Base-by-base conservation (phyloP, 164 flowering plant species). In the Cinnamomum chago region DNA sequence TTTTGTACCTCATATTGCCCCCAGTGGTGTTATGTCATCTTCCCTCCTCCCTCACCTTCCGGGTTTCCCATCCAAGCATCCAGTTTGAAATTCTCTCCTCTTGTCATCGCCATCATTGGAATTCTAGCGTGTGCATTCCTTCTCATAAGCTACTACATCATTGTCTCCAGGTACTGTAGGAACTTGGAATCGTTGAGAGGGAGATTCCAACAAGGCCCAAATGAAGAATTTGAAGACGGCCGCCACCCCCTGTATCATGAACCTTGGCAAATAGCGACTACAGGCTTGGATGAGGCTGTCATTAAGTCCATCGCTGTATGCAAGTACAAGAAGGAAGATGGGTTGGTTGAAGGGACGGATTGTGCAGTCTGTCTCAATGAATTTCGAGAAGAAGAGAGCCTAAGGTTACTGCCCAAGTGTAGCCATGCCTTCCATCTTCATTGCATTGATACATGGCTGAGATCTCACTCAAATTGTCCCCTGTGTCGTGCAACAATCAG, bases 391-490 rank as follows among this genome's bases (percentile, higher is more conserved):
- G 86, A 85, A 40, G 97, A 93, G 79, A 82, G 78, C 33, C 52
- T 93, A 17, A 79, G 95, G 81, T 82, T 92, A 7, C 78, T 93
- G 80, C 97, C 95, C 0, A 90, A 90, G 73, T 93, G 98, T 73
- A 85, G 90, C 62, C 98, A 93, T 77, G 95, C 94, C 62, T 93
- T 93, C 76, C 97, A 93, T 80, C 76, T 90, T 33, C 67, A 74
- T 1, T 94, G 97, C 81, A 91, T 94, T 51, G 98, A 94, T 78
- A 89, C 89, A 20, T 95, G 98, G 97, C 83, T 95, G 12, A 80
- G 81, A 70, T 87, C 92, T 28, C 95, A 95, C 80, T 83, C 89
- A 15, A 91, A 83, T 79, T 94, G 98, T 70, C 98, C 98, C 2
- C 69, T 94, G 3, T 94, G 98, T 68, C 87, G 98, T 0, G 89